Evolutionary conservation across 805 yeast genomes (phyloP), one percentile per base, ranked within the genome.

Genomic region (Zygotorulaspora sp.): DNA sequence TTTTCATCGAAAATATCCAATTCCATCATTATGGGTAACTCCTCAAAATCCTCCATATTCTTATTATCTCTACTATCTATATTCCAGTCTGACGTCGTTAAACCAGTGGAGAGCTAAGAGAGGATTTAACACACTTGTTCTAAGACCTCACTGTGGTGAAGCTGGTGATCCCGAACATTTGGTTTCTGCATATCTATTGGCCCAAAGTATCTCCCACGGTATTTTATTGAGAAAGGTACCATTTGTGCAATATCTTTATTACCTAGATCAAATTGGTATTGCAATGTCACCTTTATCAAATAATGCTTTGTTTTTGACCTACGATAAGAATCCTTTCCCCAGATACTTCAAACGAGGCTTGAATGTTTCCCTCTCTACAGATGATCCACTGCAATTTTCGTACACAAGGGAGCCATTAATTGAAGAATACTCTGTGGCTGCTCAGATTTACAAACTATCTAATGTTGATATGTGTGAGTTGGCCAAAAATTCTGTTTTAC

Each of bases 141-240:
- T 92, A 52, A 76, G 98, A 54, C 99, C 99, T 3, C 99, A 92
- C 62, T 86, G 96, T 51, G 99, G 99, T 47, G 99, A 92, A 64
- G 99, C 98, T n/a, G 99, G 99, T 43, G 98, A 92, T 57, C 97
- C 97, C 1, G 97, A 92, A 56, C 98, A 92, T 67, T 71, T 94
- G 56, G 85, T 89, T 30, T 75, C 89, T 35, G 89, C 98, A 1
- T 92, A 83, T 54, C 65, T 92, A 53, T 77, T 92, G 1, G 80
- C 97, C 1, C 94, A 90, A 55, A 86, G 95, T 35, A 92, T 92
- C 43, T 85, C 95, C 9, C 99, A 92, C 61, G 99, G 99, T 41
- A 94, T 92, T 38, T 63, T 90, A 44, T 70, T 92, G 57, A 78
- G 98, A 64, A 92, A 92, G 62, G 75, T 94, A 38, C 98, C 99